These are phyloP conservation scores for Eutrema yunnanense DNA, from an alignment of 345 rosid genomes.

Conservation along the genomic window DNA sequence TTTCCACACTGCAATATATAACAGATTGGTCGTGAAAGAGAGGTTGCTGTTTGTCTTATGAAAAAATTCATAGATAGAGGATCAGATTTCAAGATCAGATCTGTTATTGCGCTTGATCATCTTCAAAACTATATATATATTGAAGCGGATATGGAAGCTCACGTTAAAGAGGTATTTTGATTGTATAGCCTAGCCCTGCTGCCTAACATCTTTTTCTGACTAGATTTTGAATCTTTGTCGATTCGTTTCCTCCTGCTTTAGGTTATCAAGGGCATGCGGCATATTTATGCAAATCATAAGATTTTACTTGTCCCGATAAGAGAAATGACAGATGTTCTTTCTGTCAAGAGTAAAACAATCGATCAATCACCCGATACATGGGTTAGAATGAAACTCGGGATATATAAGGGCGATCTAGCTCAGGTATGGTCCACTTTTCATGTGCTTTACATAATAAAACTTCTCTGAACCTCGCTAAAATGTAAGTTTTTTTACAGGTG, in stretches of 20 bases:
- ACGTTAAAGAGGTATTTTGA: conserved; percentile 69
- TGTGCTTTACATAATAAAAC: neutral
- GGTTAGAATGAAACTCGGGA: conserved; percentile 92
- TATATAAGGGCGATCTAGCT: conserved; percentile 83
- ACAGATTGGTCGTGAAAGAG: conserved; percentile 88
- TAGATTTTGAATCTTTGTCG: neutral
- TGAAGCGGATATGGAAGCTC: conserved; percentile 90
- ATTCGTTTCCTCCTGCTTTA: conserved; percentile 19
- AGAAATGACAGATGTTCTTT: conserved; percentile 91
- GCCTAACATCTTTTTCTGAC: neutral
- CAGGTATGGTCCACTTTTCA: conserved; percentile 40
- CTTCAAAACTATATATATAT: conserved; percentile 66
- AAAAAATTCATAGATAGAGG: conserved; percentile 78
- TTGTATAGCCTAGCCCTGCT: neutral
- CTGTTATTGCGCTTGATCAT: conserved; percentile 83
- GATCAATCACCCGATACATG: conserved; percentile 79
- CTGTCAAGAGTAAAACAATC: conserved; percentile 76
- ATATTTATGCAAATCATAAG: conserved; percentile 47
- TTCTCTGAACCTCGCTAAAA: neutral
- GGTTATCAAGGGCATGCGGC: conserved; percentile 84
- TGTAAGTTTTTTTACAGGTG: conserved; percentile 37
- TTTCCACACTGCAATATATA: neutral
- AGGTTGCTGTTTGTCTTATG: conserved; percentile 82
- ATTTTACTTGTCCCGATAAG: conserved; percentile 76
- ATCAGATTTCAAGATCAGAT: conserved; percentile 67